These are phyloP conservation scores for Rhinocladiella similis DNA, from an alignment of 2,329 filamentous ascomycete genomes.

Conservation along the genomic window DNA sequence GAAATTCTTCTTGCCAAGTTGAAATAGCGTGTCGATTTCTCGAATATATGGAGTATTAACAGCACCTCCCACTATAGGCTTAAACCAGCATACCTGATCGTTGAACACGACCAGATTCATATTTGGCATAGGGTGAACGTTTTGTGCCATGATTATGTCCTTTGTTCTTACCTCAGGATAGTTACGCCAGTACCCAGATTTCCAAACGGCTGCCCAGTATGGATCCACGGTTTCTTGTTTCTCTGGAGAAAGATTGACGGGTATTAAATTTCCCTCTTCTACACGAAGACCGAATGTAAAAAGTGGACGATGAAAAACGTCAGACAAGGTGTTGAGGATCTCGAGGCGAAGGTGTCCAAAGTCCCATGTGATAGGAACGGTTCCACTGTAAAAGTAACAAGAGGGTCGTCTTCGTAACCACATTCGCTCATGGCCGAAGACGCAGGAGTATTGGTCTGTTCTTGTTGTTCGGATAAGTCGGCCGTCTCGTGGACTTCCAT, in stretches of 20 bases:
- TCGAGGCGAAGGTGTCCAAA: background rate
- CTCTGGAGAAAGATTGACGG: background rate
- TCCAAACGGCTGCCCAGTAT: background rate
- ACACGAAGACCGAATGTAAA: background rate
- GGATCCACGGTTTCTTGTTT: background rate
- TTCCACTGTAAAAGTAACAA: background rate
- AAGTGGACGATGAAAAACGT: background rate
- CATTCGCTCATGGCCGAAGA: background rate
- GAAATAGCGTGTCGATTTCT: background rate
- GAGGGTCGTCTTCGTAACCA: background rate
- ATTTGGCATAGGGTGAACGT: background rate
- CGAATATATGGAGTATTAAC: background rate
- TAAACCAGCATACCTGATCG: background rate
- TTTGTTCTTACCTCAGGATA: background rate
- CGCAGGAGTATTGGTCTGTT: background rate
- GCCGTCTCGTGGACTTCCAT: slow-evolving; percentile 1
- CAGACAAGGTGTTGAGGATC: background rate
- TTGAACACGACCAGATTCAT: background rate
- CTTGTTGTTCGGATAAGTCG: background rate
- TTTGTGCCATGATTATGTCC: background rate
- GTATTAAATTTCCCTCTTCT: background rate
- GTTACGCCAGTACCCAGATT: background rate
- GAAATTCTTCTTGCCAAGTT: background rate
- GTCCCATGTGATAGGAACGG: background rate
- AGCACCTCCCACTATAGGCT: background rate